These are phyloP conservation scores for Cytospora leucostoma DNA, from an alignment of 2,329 filamentous ascomycete genomes.

Conservation along the genomic window DNA sequence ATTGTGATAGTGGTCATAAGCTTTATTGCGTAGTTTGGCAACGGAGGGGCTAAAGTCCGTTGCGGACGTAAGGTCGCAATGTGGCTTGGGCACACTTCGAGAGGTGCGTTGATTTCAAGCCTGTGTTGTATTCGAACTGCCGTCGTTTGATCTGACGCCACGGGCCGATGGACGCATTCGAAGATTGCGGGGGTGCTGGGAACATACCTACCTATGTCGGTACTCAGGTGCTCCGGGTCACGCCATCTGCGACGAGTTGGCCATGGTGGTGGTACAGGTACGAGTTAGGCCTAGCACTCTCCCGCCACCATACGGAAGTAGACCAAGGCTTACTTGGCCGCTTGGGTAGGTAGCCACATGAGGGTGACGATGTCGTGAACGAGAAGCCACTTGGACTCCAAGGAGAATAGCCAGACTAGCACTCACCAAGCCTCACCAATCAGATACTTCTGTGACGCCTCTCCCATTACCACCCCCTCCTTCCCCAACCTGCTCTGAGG, in stretches of 20 bases:
- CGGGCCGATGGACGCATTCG: slow-evolving; percentile 2
- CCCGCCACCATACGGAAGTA: not conserved
- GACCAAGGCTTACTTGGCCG: not conserved
- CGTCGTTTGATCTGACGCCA: slow-evolving; percentile 4
- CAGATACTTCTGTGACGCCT: not conserved
- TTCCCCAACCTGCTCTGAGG: not conserved
- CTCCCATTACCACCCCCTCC: not conserved
- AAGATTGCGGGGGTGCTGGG: not conserved
- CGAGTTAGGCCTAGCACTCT: not conserved
- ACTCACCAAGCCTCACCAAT: not conserved
- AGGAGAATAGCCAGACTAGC: not conserved
- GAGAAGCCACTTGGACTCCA: not conserved
- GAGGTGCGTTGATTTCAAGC: slow-evolving; percentile 15
- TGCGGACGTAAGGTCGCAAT: slow-evolving; percentile 23
- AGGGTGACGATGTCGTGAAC: not conserved
- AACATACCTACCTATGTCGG: not conserved
- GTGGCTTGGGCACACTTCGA: slow-evolving; percentile 7
- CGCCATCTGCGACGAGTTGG: slow-evolving; percentile 18
- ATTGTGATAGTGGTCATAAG: not conserved
- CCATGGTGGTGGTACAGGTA: slow-evolving; percentile 14
- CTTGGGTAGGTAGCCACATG: not conserved
- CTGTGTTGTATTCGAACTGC: slow-evolving; percentile 20
- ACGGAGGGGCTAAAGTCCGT: slow-evolving; percentile 15
- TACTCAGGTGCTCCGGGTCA: not conserved
- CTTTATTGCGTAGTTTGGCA: not conserved